Base-by-base conservation (phyloP, 2,329 filamentous ascomycete genomes). In the Aphanoascus verrucosus region DNA sequence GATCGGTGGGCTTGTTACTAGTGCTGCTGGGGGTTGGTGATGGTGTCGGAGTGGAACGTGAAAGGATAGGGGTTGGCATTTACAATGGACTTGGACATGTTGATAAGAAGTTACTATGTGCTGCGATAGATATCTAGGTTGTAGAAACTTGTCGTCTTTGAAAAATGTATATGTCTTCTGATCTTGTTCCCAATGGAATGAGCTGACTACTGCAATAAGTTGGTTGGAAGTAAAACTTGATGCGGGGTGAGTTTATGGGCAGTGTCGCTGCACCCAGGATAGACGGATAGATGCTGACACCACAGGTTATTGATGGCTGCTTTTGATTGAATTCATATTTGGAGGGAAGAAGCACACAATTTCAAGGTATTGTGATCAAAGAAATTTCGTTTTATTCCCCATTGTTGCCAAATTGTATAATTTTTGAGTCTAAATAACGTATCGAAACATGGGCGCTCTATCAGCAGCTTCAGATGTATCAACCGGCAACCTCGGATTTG, bases 371-470 rank as follows among this genome's bases (percentile, higher is more conserved):
- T n/a, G n/a, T n/a, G n/a, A n/a, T n/a, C n/a, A n/a, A n/a, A n/a
- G n/a, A n/a, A n/a, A n/a, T n/a, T n/a, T 28, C 23, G 23, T 28
- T 28, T 28, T 28, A 28, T 7, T 7, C 3, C 23, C 23, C 3
- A 4, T 28, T 28, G 7, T 7, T 7, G 23, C 23, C 23, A 28
- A 4, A 28, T 28, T 28, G 7, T 3, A 7, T 28, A 28, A 47
- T 23, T 12, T 19, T 32, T 12, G 2, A 12, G 23, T 28, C 40
- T 54, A 57, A 19, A 46, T 31, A 17, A 55, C 35, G 53, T 58
- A 56, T 15, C 57, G 50, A 42, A 58, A 57, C 55, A 58, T 58
- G 2, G 55, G 53, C 1, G 55, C 55, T 4, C 54, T 9, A 34
- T 58, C 57, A 5, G 57, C 57, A 34, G 52, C 34, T 12, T 53